Base-by-base conservation (phyloP, 352 stramenopile species). In the Blastocystis sp. region DNA sequence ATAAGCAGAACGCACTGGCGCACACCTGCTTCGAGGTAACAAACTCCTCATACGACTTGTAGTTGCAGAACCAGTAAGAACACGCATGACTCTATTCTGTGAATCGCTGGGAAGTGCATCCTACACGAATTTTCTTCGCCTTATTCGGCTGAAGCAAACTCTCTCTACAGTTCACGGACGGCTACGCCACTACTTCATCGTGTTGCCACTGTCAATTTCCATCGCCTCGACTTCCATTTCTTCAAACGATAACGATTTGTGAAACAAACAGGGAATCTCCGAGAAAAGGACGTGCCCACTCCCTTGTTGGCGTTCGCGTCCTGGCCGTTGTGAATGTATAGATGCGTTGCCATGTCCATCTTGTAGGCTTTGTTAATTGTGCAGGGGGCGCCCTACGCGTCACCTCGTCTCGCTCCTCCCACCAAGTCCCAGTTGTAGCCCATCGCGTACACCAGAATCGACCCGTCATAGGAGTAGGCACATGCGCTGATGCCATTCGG, bases 361-460 rank as follows among this genome's bases (percentile, higher is more conserved):
- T 68, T 68, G n/a, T 84, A 84, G 24, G 61, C 45, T 3, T 28
- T 34, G 40, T 62, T 38, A 14, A 84, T 48, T 24, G 74, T 84
- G 11, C 17, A 68, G 21, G 74, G 74, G 1, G 74, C 74, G 34
- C 74, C 71, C 71, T 81, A 65, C 43, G 1, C 71, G n/a, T 81
- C n/a, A 52, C 54, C 0, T 21, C 3, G 7, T 45, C n/a, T 52
- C 17, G 2, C n/a, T 3, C 24, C 7, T 17, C 0, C 24, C 61
- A 81, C 74, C 57, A 84, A 57, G 24, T 84, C 74, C 74, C 74
- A 84, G 2, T n/a, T 42, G 45, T 84, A 84, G 34, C 74, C 74
- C 54, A 59, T 84, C 48, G 74, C 74, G 52, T 84, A 84, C 6
- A 84, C 74, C 19, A 84, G 52, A n/a, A 69, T 68, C 28, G 74